A percentile compares a stretch with the other conserved stretches of the same genome.
Evolutionary conservation across 371 early-diverging fungal species (phyloP).

Genomic region (Rhizopus microsporus): DNA sequence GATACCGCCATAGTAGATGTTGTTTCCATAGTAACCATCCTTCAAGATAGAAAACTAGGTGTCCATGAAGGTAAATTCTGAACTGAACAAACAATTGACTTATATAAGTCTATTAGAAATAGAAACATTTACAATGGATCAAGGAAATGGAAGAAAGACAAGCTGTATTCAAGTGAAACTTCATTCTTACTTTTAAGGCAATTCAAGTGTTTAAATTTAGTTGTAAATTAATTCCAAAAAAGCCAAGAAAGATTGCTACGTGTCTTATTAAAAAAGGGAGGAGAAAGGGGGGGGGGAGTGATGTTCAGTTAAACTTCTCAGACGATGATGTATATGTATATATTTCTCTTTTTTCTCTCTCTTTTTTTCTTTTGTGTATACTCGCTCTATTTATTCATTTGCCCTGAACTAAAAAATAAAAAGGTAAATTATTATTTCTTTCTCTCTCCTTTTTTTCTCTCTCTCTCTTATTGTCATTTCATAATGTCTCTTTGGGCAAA

Average conservation of each 20-base stretch:
- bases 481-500: not conserved
- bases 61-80: constrained; percentile 40
- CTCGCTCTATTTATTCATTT: no score
- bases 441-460: not conserved
- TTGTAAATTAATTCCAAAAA: no score
- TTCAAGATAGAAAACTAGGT: constrained; percentile 40
- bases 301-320: no score
- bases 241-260: no score
- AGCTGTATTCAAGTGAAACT: constrained; percentile 45
- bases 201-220: no score
- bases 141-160: constrained; percentile 24
- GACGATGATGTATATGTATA: no score
- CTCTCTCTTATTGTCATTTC: not conserved
- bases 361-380: no score
- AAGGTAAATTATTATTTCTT: not conserved
- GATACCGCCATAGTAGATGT: constrained; percentile 43
- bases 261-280: no score
- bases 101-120: constrained; percentile 22
- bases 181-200: constrained; percentile 15
- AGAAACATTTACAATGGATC: constrained; percentile 39
- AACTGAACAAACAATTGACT: not conserved
- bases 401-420: no score
- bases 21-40: constrained; percentile 37
- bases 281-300: no score
- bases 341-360: no score